Evolutionary conservation across 148 eudicot genomes (phyloP).

Genomic region (Amaranthus hypochondriacus): DNA sequence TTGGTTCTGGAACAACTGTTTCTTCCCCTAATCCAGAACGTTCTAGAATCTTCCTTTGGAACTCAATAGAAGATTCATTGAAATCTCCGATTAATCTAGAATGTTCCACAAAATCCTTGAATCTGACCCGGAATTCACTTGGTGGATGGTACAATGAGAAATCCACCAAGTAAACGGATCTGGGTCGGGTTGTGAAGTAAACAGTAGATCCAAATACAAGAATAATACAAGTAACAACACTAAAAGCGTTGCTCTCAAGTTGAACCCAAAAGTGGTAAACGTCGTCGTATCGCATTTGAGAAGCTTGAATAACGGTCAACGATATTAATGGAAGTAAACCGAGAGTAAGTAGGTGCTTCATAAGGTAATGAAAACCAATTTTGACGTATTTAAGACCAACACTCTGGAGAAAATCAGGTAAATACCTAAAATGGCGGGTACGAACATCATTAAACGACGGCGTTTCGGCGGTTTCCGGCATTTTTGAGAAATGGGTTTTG

Average conservation of each 20-base stretch:
- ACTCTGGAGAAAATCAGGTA: slow-evolving; percentile 45
- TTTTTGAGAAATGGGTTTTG: slow-evolving; percentile 5
- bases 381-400: slow-evolving; percentile 53
- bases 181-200: slow-evolving; percentile 49
- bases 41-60: slow-evolving; percentile 51
- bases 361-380: slow-evolving; percentile 53
- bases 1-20: slow-evolving; percentile 42
- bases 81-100: slow-evolving; percentile 39
- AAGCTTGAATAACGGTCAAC: slow-evolving; percentile 31
- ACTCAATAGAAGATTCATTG: slow-evolving; percentile 47
- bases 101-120: slow-evolving; percentile 34
- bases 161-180: slow-evolving; percentile 47
- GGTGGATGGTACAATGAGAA: slow-evolving; percentile 49
- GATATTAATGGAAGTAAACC: slow-evolving; percentile 40
- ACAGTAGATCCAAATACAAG: slow-evolving; percentile 39
- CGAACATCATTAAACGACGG: slow-evolving; percentile 14
- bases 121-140: slow-evolving; percentile 25
- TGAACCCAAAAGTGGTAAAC: slow-evolving; percentile 38
- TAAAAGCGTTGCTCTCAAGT: slow-evolving; percentile 38
- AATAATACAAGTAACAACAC: slow-evolving; percentile 23
- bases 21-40: slow-evolving; percentile 59
- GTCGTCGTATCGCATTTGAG: slow-evolving; percentile 49
- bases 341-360: slow-evolving; percentile 42
- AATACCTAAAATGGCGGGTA: slow-evolving; percentile 25
- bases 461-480: slow-evolving; percentile 18